phyloP scores from a whole-genome alignment of 208 protist species.

The Trypanosoma vivax region DNA sequence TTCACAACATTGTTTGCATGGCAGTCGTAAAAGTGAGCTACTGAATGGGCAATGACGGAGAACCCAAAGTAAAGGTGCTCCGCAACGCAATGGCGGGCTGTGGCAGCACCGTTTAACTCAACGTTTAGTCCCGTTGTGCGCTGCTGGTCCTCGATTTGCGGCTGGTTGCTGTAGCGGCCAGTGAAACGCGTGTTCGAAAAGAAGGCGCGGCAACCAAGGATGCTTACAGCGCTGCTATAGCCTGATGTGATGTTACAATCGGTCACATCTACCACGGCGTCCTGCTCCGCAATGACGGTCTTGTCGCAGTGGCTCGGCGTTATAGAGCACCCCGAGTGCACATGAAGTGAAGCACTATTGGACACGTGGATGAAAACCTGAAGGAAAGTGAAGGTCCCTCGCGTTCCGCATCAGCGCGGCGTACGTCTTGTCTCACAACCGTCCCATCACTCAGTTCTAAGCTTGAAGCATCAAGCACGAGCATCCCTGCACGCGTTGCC shows the following conservation, averaged over 20 bases:
- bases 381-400: too few relatives aligned
- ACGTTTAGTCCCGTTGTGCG: conserved; percentile 58
- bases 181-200: conserved; percentile 37
- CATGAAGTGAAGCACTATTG: conserved; percentile 44
- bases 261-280: conserved; percentile 49
- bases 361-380: conserved; percentile 58
- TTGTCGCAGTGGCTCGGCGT: conserved; percentile 32
- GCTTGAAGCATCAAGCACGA: conserved; percentile 45
- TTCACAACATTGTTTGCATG: conserved; percentile 64
- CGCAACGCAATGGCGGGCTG: conserved; percentile 41
- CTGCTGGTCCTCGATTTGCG: conserved; percentile 19
- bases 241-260: conserved; percentile 46
- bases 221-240: conserved; percentile 37
- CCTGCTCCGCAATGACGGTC: conserved; percentile 63
- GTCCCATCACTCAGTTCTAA: conserved; percentile 44
- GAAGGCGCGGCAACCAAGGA: conserved; percentile 58
- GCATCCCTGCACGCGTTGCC: conserved; percentile 37
- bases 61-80: conserved; percentile 67
- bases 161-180: conserved; percentile 6
- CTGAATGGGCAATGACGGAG: conserved; percentile 67
- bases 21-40: conserved; percentile 60
- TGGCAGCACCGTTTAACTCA: conserved; percentile 61
- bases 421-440: conserved; percentile 15
- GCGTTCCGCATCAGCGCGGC: neutral
- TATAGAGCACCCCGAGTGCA: conserved; percentile 26